These are phyloP conservation scores for Aegilops longissima DNA, from an alignment of 176 grass and related monocot species.

Conservation along the genomic window DNA sequence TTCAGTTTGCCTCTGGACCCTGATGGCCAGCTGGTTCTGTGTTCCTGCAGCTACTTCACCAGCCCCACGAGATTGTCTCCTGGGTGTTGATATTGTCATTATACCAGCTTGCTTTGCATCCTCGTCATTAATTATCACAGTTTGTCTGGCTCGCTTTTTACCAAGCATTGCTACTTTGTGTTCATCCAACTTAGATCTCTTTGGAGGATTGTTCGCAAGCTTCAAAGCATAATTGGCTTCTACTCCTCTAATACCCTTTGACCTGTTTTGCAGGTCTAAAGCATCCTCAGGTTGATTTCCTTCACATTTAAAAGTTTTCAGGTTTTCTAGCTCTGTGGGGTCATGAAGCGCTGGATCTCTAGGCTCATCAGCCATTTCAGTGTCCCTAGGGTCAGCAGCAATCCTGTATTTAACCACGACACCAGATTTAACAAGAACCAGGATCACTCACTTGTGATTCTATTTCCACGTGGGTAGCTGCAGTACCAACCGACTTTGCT, in stretches of 20 bases:
- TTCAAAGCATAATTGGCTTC: conserved; percentile 90
- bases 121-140: conserved; percentile 88
- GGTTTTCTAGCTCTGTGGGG: conserved; percentile 25
- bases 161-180: conserved; percentile 95
- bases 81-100: conserved; percentile 79
- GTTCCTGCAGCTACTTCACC: conserved; percentile 55
- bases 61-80: conserved; percentile 64
- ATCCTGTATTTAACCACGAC: conserved; percentile 29
- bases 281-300: conserved; percentile 48
- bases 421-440: conserved; percentile 33
- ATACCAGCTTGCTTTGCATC: conserved; percentile 88
- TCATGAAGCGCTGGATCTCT: conserved; percentile 48
- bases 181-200: conserved; percentile 79
- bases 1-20: conserved; percentile 73
- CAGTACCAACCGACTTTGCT: conserved; percentile 38
- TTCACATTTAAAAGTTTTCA: conserved; percentile 42
- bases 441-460: conserved; percentile 49
- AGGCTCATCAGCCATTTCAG: conserved; percentile 30
- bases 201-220: conserved; percentile 73
- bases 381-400: conserved; percentile 3
- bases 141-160: conserved; percentile 89
- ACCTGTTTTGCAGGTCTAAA: conserved; percentile 48
- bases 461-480: conserved; percentile 42
- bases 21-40: conserved; percentile 36
- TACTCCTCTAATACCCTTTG: conserved; percentile 68